A percentile compares a stretch with the other conserved stretches of the same genome.
Evolutionary conservation across 2,329 filamentous ascomycete species (phyloP).

Genomic region (Aspergillus vadensis): DNA sequence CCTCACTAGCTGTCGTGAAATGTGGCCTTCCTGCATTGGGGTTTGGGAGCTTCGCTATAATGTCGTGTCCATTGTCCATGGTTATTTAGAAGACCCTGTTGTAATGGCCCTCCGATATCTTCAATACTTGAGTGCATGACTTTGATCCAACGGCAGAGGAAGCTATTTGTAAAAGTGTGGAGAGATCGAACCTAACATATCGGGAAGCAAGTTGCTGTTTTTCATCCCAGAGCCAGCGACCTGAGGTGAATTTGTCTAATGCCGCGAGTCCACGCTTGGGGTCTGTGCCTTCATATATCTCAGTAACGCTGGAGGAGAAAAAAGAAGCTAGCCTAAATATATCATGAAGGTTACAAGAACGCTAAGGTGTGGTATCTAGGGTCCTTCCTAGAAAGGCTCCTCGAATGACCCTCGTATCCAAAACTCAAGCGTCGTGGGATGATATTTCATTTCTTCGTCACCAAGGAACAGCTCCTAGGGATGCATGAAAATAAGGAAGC

Average conservation of each 20-base stretch:
- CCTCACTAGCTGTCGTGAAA: constrained; percentile 33
- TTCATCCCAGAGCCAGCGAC: constrained; percentile 42
- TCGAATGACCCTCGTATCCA: no score
- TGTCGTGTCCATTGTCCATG: constrained; percentile 27
- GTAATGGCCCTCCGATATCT: constrained; percentile 34
- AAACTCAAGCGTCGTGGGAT: no score
- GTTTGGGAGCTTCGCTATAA: constrained; percentile 34
- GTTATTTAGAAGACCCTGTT: constrained; percentile 36
- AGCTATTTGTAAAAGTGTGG: constrained; percentile 36
- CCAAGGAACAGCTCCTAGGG: no score
- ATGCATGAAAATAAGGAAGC: no score
- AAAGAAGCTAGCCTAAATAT: constrained; percentile 3
- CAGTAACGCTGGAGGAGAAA: constrained; percentile 6
- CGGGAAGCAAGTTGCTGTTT: constrained; percentile 32
- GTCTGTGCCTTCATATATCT: constrained; percentile 3
- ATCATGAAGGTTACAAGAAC: constrained; percentile 1
- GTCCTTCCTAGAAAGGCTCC: no score
- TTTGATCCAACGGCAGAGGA: constrained; percentile 32
- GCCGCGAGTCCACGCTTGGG: constrained; percentile 19
- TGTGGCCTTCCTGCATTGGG: constrained; percentile 30
- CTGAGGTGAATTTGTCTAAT: constrained; percentile 29
- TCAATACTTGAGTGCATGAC: constrained; percentile 35
- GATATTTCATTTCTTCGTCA: no score
- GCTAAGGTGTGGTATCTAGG: background rate
- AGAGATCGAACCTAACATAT: constrained; percentile 37